Base-by-base conservation (phyloP, 352 stramenopile species). In the Phytophthora kernoviae region DNA sequence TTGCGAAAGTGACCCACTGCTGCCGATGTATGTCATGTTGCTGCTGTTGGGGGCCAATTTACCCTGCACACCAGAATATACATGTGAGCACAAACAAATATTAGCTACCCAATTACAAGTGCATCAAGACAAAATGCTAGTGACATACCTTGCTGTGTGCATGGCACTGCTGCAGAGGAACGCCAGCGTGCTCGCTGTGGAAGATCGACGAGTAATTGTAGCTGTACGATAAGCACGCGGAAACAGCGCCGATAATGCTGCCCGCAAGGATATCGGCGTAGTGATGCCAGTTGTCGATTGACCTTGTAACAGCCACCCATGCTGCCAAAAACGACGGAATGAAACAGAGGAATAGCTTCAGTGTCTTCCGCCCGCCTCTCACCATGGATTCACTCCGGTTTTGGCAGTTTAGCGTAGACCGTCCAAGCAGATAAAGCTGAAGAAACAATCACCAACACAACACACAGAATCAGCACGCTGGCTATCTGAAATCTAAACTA, bases 251-350 rank as follows among this genome's bases (percentile, higher is more conserved):
- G 50, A 91, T 87, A 34, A 91, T 80, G 57, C 74, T 85, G 15
- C 81, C 81, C 14, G 81, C 75, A 40, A 84, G 42, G 36, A 77
- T 80, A 49, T 94, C 85, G 34, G 63, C 79, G 50, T 93, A 94
- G 73, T 94, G 83, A 42, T 94, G 85, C 85, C 85, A 94, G 59
- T 94, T 94, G 71, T 94, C 85, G 46, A 93, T 77, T 12, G 85
- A 87, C 41, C 85, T 81, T 27, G 85, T 94, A 34, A 94, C 68
- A 37, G 69, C 74, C 50, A 94, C 81, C 85, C 85, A 94, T 9
- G 83, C 41, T 2, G 85, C 85, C 14, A 93, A 22, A 50, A 92
- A 74, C 22, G 74, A 82, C 20, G 85, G 85, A 12, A 77, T 54
- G 36, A 94, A 89, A 57, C 83, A 92, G 27, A 91, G 24, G 47